Percentiles rank a stretch among this genome's conserved stretches.
Conservation (phyloP, 768 basidiomycete genomes). For the Brasilioporus rufonigricans region DNA sequence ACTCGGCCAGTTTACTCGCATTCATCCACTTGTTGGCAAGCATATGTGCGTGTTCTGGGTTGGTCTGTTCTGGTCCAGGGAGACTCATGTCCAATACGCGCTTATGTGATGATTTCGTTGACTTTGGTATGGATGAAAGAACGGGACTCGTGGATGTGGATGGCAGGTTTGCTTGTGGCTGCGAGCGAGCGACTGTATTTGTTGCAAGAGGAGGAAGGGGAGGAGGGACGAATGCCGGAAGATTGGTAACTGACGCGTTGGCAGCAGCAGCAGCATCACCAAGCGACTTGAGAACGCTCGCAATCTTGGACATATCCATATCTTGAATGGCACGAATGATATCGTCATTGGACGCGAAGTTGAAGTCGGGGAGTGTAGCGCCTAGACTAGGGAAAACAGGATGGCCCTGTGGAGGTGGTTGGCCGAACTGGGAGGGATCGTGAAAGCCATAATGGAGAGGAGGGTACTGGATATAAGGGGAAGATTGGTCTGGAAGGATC, state of each 20-base stretch:
- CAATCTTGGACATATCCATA: slow-evolving; percentile 65
- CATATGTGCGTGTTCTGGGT: slow-evolving; percentile 60
- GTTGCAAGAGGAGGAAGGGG: slow-evolving; percentile 23
- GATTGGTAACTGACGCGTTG: slow-evolving; percentile 29
- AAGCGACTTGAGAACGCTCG: slow-evolving; percentile 61
- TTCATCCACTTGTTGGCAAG: slow-evolving; percentile 81
- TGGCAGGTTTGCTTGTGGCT: slow-evolving; percentile 41
- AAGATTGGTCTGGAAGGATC: slow-evolving; percentile 25
- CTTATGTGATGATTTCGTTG: slow-evolving; percentile 35
- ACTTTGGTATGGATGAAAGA: slow-evolving; percentile 39
- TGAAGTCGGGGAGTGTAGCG: slow-evolving; percentile 34
- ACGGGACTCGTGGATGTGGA: slow-evolving; percentile 41
- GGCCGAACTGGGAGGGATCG: slow-evolving; percentile 27
- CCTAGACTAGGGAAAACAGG: slow-evolving; percentile 23
- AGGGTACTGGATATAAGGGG: slow-evolving; percentile 30
- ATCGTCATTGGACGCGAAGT: slow-evolving; percentile 63
- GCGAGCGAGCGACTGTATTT: slow-evolving; percentile 30
- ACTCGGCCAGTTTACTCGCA: slow-evolving; percentile 61
- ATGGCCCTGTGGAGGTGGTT: slow-evolving; percentile 27
- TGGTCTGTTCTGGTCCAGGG: slow-evolving; percentile 40
- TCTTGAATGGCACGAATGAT: slow-evolving; percentile 71
- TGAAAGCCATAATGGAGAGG: slow-evolving; percentile 30
- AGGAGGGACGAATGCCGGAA: slow-evolving; percentile 22
- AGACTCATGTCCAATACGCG: slow-evolving; percentile 44
- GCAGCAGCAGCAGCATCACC: slow-evolving; percentile 52